Base-by-base conservation (phyloP, 1,284 basidiomycete genomes). In the Heterobasidion parviporum region DNA sequence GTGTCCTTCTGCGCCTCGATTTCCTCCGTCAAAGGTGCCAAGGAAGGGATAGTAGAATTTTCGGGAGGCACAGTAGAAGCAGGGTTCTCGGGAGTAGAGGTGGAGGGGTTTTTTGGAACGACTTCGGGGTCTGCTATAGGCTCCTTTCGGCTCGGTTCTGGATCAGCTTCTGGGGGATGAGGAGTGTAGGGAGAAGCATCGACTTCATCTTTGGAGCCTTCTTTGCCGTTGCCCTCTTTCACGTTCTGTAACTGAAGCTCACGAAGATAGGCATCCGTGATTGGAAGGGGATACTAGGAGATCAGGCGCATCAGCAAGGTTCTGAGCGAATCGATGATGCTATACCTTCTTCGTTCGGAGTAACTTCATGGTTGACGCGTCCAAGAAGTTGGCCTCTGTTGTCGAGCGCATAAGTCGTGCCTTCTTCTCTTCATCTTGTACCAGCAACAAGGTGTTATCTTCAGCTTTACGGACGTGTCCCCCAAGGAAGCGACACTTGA, bases 401-500 rank as follows among this genome's bases (percentile, higher is more conserved):
- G 79, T 75, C 6, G 81, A 74, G 16, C 78, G 64, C 4, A 78
- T 80, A 0, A 74, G 64, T 8, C 60, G 69, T 2, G 79, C 79
- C 60, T 79, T 78, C 65, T 80, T 86, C 33, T 82, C 80, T 54
- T 82, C 77, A 63, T 90, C 81, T 1, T 72, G 73, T 0, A 78
- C 59, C 0, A 82, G 63, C 35, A 68, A 65, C n/a, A 82, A 57
- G 4, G 68, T 63, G 1, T 77, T 77, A 18, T 69, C 60, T 18
- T 76, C 77, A 32, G 73, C 71, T 49, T 68, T 66, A 26, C 65
- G 69, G 6, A 83, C 67, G 65, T 98, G 96, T 0, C 81, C 85
- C 10, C 89, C 87, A 3, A 97, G 80, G 72, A 91, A 97, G 1
- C 96, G 85, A 67, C 96, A 99, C 69, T 92, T 91, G 72, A 92